Evolutionary conservation across 1,139 yeast species (phyloP).

Genomic region (Nakaseomyces uthaithaninus): DNA sequence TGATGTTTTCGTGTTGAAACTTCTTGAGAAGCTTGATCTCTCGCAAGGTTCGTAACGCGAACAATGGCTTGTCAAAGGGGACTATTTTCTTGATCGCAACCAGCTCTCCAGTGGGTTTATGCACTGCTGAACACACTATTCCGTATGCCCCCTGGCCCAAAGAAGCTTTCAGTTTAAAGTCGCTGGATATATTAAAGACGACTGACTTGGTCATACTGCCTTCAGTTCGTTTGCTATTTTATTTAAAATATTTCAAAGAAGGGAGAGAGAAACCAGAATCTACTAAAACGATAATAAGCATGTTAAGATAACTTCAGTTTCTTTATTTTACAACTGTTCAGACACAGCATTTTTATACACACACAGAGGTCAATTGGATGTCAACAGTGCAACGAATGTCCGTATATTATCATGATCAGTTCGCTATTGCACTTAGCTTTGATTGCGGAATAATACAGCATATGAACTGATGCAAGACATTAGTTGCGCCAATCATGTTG

Average conservation of each 20-base stretch:
- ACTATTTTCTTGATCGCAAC: conserved; percentile 94
- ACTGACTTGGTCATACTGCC: conserved; percentile 38
- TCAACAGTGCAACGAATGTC: no score
- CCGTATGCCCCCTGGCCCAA: conserved; percentile 99
- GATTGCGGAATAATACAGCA: no score
- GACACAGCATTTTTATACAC: no score
- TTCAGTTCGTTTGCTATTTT: background rate
- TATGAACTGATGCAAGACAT: no score
- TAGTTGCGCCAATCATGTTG: no score
- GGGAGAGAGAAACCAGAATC: background rate
- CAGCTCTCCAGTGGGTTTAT: conserved; percentile 76
- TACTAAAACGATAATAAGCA: no score
- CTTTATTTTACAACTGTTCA: no score
- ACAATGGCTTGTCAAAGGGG: conserved; percentile 88
- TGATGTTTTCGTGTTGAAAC: conserved; percentile 86
- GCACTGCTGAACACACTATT: conserved; percentile 85
- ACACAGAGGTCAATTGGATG: no score
- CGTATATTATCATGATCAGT: no score
- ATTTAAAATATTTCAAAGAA: background rate
- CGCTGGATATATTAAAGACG: conserved; percentile 80
- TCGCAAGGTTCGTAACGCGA: conserved; percentile 80
- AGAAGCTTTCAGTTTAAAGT: conserved; percentile 73
- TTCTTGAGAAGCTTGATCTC: conserved; percentile 83
- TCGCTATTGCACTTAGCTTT: no score
- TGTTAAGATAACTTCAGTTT: no score